A percentile compares a stretch with the other conserved stretches of the same genome.
phyloP scores from a whole-genome alignment of 768 basidiomycete genomes.

The Mycena galericulata region DNA sequence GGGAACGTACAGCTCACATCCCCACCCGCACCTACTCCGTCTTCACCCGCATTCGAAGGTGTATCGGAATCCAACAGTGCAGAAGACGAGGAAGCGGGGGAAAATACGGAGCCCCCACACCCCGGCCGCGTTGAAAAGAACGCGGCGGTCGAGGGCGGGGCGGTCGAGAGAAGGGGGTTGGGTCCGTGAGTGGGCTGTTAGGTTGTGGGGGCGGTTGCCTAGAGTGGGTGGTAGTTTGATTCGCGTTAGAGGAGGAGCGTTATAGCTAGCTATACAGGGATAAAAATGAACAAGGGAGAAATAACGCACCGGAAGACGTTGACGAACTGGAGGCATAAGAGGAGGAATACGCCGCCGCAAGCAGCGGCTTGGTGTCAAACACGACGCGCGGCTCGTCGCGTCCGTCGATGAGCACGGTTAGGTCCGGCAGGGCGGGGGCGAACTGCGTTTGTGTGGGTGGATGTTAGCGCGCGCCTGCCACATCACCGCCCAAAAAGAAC shows the following conservation, averaged over 20 bases:
- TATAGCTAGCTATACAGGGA: too few relatives aligned
- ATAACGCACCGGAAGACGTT: neutral
- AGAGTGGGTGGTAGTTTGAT: neutral
- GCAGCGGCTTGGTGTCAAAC: constrained; percentile 19
- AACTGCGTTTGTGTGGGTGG: too few relatives aligned
- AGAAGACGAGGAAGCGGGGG: too few relatives aligned
- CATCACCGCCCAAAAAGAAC: too few relatives aligned
- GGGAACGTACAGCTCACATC: constrained; percentile 26
- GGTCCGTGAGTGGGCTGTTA: neutral
- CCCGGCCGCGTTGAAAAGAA: constrained; percentile 17
- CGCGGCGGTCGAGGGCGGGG: constrained; percentile 17
- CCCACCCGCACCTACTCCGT: constrained; percentile 3
- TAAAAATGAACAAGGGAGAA: too few relatives aligned
- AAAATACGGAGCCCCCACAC: constrained; percentile 3
- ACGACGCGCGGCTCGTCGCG: constrained; percentile 37
- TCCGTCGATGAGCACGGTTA: constrained; percentile 32
- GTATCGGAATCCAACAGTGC: too few relatives aligned
- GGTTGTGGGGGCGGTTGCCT: neutral
- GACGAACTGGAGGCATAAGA: neutral
- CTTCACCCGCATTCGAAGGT: too few relatives aligned
- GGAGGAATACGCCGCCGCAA: too few relatives aligned
- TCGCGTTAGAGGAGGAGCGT: neutral
- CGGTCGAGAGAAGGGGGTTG: constrained; percentile 21
- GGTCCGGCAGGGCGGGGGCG: constrained; percentile 19
- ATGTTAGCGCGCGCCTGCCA: neutral